phyloP scores from a whole-genome alignment of 2,329 filamentous ascomycete genomes.

The Coniochaeta sp. region DNA sequence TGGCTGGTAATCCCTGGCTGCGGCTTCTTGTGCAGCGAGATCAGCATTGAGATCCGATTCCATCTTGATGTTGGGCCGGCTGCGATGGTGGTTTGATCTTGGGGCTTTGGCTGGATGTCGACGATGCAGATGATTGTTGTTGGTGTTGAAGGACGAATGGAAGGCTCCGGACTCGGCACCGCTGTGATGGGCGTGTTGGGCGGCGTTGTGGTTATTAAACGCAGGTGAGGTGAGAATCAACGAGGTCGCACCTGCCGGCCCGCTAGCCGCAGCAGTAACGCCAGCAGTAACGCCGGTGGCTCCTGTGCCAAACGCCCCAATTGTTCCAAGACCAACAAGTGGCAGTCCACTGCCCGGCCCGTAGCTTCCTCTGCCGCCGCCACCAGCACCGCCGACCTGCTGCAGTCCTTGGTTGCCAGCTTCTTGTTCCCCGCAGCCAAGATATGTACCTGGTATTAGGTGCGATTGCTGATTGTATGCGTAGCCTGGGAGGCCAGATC shows the following conservation, averaged over 20 bases:
- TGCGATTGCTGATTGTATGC: neutral
- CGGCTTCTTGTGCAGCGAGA: slow-evolving; percentile 51
- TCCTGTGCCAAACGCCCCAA: neutral
- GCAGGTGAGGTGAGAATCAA: neutral
- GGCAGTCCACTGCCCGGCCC: neutral
- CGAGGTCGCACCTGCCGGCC: neutral
- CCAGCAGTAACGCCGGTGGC: neutral
- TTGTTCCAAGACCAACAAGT: neutral
- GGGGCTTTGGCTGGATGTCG: slow-evolving; percentile 3
- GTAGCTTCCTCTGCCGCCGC: neutral
- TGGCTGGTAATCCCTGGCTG: slow-evolving; percentile 51
- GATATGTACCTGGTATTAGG: neutral
- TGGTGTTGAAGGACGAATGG: slow-evolving; percentile 7
- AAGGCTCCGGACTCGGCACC: neutral
- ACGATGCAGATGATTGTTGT: slow-evolving; percentile 6
- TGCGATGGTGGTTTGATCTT: slow-evolving; percentile 7
- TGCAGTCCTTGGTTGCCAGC: slow-evolving; percentile 2
- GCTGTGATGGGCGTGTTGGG: neutral
- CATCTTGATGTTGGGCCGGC: slow-evolving; percentile 25
- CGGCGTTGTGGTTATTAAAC: neutral
- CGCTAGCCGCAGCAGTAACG: neutral
- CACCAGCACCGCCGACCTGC: slow-evolving; percentile 1
- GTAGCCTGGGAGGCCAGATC: slow-evolving; percentile 3
- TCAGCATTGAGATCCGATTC: slow-evolving; percentile 29
- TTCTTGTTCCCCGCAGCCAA: neutral